Base-by-base conservation (phyloP, 208 protist species). In the Wallacemonas rigidus region DNA sequence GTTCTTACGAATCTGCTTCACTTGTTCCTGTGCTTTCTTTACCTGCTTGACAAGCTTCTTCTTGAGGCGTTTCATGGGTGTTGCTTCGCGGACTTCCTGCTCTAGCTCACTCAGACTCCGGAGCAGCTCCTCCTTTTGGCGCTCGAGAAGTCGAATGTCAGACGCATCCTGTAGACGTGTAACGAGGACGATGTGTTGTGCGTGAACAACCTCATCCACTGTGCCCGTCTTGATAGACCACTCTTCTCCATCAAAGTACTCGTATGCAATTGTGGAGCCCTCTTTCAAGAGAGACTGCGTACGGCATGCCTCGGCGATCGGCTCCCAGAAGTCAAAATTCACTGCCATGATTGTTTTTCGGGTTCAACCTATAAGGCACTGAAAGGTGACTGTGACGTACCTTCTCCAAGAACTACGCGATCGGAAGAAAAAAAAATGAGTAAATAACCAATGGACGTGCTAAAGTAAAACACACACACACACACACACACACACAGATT, bases 1-100 rank as follows among this genome's bases (percentile, higher is more conserved):
- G 8, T 64, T 63, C 12, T 71, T 70, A 40, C 76, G 65, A 60
- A 88, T 83, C 47, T 68, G 69, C 44, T 63, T 75, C 45, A 88
- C 60, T 51, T 72, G 54, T 35, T 67, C 51, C 57, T 63, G 67
- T 55, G 79, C 82, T 36, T 58, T 35, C 8, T 84, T 65, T 51
- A 88, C 69, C 69, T 77, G 69, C 62, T 50, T 39, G 8, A 74
- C 67, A 47, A 47, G 56, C 65, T 69, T 81, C 72, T 67, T 65
- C 60, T 65, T 65, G 40, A 65, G 60, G 53, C 63, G 60, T 12
- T 54, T 76, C 50, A 51, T 67, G 45, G 8, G 60, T n/a, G 60
- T 65, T 17, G 60, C 60, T 9, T 65, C 60, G 3, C 43, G 60
- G 43, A 65, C 63, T 54, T 54, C 45, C 14, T 58, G 50, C 61